These are phyloP conservation scores for Mycena vulgaris DNA, from an alignment of 768 basidiomycete genomes.

Conservation along the genomic window DNA sequence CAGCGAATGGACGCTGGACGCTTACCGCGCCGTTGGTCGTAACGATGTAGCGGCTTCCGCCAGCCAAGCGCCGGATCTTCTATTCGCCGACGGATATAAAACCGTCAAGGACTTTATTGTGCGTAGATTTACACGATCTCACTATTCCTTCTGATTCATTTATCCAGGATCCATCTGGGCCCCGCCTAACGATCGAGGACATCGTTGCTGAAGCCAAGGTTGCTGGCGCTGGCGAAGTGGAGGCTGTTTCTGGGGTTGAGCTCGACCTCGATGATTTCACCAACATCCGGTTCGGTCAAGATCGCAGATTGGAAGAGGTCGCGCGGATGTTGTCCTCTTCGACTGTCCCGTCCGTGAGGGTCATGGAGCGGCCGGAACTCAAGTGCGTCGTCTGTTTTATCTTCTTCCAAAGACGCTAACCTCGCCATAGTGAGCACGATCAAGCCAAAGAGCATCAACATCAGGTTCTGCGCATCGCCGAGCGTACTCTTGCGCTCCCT, in stretches of 20 bases:
- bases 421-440: slow-evolving; percentile 81
- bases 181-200: slow-evolving; percentile 66
- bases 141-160: slow-evolving; percentile 20
- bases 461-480: slow-evolving; percentile 84
- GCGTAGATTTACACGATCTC: slow-evolving; percentile 42
- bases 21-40: slow-evolving; percentile 80
- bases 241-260: slow-evolving; percentile 79
- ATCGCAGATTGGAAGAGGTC: slow-evolving; percentile 92
- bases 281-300: slow-evolving; percentile 90
- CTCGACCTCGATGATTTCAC: slow-evolving; percentile 81
- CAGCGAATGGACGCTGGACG: slow-evolving; percentile 77
- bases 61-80: slow-evolving; percentile 61
- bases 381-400: slow-evolving; percentile 62
- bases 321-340: slow-evolving; percentile 92
- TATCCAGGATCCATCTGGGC: slow-evolving; percentile 64
- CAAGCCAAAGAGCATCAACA: slow-evolving; percentile 89
- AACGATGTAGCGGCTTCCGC: slow-evolving; percentile 81
- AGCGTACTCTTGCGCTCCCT: slow-evolving; percentile 91
- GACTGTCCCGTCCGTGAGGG: slow-evolving; percentile 72
- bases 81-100: slow-evolving; percentile 69
- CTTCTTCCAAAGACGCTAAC: slow-evolving; percentile 20
- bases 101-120: slow-evolving; percentile 73
- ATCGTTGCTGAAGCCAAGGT: slow-evolving; percentile 66
- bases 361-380: slow-evolving; percentile 77
- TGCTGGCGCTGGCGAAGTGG: slow-evolving; percentile 69